phyloP scores from a whole-genome alignment of 2,329 filamentous ascomycete genomes.

The Penicillium hesseltinei region DNA sequence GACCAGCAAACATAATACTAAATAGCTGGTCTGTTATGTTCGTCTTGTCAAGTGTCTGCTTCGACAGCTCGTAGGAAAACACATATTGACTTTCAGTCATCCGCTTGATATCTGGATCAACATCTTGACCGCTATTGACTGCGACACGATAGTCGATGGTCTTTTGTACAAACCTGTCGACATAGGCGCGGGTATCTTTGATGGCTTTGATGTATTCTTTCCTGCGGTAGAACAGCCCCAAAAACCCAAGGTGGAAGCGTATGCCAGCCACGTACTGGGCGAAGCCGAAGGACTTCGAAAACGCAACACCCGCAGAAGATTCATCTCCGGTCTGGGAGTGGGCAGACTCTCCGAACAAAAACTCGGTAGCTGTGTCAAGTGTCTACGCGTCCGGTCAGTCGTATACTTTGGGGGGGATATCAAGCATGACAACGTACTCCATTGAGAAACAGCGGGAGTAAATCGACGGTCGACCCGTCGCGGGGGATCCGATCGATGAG shows the following conservation, averaged over 20 bases:
- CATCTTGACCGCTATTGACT: conserved; percentile 20
- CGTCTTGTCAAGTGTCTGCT: conserved; percentile 44
- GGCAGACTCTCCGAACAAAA: conserved; percentile 66
- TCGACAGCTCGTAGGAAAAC: conserved; percentile 48
- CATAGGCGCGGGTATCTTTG: conserved; percentile 32
- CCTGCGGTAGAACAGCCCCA: conserved; percentile 17
- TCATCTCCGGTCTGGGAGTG: conserved; percentile 47
- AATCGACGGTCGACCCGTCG: conserved; percentile 26
- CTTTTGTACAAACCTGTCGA: conserved; percentile 41
- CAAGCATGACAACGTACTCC: conserved; percentile 1
- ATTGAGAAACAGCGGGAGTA: conserved; percentile 27
- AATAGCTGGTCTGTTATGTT: conserved; percentile 47
- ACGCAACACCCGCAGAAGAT: conserved; percentile 13
- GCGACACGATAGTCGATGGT: conserved; percentile 26
- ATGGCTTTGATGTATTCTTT: conserved; percentile 15
- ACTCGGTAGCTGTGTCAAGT: conserved; percentile 79
- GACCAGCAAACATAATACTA: conserved; percentile 52
- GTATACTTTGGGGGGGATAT: neutral
- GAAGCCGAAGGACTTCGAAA: conserved; percentile 31
- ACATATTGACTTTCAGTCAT: conserved; percentile 35
- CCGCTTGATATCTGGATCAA: conserved; percentile 10
- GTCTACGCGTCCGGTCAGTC: conserved; percentile 42
- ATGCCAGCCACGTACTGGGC: conserved; percentile 24
- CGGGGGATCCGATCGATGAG: conserved; percentile 24
- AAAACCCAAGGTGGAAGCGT: conserved; percentile 14